phyloP scores from a whole-genome alignment of 1,284 basidiomycete genomes.

The Ustilago trichophora region DNA sequence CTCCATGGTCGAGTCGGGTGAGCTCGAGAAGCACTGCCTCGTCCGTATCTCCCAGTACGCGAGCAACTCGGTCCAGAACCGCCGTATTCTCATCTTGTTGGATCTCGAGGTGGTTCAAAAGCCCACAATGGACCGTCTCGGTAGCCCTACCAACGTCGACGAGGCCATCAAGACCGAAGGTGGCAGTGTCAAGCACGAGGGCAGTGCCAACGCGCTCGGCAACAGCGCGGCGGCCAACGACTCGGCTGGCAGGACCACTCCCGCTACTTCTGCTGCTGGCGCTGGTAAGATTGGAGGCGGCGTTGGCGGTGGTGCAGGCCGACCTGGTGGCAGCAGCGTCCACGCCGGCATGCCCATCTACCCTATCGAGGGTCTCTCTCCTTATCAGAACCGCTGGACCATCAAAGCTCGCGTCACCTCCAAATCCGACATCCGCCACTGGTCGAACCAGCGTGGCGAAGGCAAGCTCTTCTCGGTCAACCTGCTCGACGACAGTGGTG shows the following conservation, averaged over 20 bases:
- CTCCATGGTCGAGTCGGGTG: constrained; percentile 75
- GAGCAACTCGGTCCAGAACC: constrained; percentile 81
- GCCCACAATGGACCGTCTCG: constrained; percentile 51
- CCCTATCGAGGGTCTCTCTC: constrained; percentile 93
- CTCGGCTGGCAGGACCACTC: constrained; percentile 43
- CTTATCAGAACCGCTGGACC: constrained; percentile 95
- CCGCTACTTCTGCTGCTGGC: constrained; percentile 36
- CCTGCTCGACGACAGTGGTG: constrained; percentile 86
- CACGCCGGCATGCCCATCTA: constrained; percentile 70
- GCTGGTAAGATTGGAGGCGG: constrained; percentile 22
- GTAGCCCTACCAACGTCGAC: constrained; percentile 57
- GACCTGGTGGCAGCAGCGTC: constrained; percentile 48
- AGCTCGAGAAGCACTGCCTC: constrained; percentile 78
- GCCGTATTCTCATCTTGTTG: constrained; percentile 85
- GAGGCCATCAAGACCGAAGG: constrained; percentile 27
- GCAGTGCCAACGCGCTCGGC: constrained; percentile 17
- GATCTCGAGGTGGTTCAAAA: constrained; percentile 70
- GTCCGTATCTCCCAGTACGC: constrained; percentile 80
- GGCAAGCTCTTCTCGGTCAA: constrained; percentile 94
- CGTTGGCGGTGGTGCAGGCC: constrained; percentile 24
- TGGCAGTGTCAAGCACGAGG: constrained; percentile 43
- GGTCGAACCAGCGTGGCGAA: constrained; percentile 89
- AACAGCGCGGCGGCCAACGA: constrained; percentile 34
- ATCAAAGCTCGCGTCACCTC: constrained; percentile 93
- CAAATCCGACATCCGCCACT: constrained; percentile 88